Conservation (phyloP, 495 filamentous ascomycete genomes). For the Penicillium lividum region DNA sequence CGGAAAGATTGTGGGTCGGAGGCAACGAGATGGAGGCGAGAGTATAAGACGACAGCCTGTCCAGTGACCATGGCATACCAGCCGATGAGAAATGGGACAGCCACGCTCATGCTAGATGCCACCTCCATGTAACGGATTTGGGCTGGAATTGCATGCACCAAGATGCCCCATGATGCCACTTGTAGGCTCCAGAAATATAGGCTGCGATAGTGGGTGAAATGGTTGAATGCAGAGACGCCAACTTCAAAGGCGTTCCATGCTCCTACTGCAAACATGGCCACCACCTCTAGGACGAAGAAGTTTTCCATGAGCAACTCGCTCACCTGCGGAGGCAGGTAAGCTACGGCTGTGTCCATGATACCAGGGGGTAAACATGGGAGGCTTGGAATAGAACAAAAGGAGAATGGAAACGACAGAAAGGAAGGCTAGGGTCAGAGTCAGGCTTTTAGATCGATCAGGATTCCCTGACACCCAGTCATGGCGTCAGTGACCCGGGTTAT, state of each 20-base stretch:
- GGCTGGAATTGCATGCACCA: slow-evolving; percentile 26
- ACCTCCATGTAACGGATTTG: background rate
- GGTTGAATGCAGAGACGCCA: slow-evolving; percentile 32
- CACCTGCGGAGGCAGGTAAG: slow-evolving; percentile 11
- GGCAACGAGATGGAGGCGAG: slow-evolving; percentile 61
- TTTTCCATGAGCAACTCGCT: slow-evolving; percentile 12
- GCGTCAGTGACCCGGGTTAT: slow-evolving; percentile 1
- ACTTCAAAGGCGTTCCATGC: slow-evolving; percentile 35
- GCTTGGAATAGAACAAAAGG: background rate
- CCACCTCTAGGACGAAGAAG: slow-evolving; percentile 7
- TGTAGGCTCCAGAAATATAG: slow-evolving; percentile 45
- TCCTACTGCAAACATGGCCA: slow-evolving; percentile 29
- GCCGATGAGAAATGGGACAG: slow-evolving; percentile 40
- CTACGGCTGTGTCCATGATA: slow-evolving; percentile 20
- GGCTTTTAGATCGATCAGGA: slow-evolving; percentile 8
- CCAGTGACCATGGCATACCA: slow-evolving; percentile 64
- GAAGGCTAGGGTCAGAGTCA: background rate
- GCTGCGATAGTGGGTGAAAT: slow-evolving; percentile 35
- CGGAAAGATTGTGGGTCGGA: slow-evolving; percentile 40
- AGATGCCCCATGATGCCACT: slow-evolving; percentile 32
- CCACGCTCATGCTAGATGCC: slow-evolving; percentile 1
- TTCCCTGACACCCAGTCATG: background rate
- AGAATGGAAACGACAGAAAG: background rate
- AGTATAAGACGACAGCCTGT: slow-evolving; percentile 65
- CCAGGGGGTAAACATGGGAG: background rate